These are phyloP conservation scores for Chrysochromulina tobinii DNA, from an alignment of 78 protist genomes.

Conservation along the genomic window DNA sequence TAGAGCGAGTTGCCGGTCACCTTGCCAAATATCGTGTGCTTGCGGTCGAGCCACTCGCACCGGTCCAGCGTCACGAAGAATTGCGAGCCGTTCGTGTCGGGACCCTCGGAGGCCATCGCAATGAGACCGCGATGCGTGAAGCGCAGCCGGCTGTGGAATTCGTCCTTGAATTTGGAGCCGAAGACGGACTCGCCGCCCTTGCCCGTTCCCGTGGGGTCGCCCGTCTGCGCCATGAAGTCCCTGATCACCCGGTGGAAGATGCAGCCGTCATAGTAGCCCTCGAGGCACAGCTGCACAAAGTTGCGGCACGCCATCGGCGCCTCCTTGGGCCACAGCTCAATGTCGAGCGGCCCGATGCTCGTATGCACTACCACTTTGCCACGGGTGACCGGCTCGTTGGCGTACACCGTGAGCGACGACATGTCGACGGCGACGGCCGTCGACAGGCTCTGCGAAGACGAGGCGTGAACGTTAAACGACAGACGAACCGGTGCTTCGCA, in stretches of 20 bases:
- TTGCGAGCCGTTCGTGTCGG: conserved; percentile 78
- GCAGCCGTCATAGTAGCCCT: conserved; percentile 83
- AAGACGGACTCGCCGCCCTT: conserved; percentile 84
- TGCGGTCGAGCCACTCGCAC: conserved; percentile 60
- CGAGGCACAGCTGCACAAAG: conserved; percentile 80
- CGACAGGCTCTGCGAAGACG: no score
- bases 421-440: no score
- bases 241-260: conserved; percentile 86
- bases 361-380: conserved; percentile 89
- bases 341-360: conserved; percentile 79
- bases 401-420: neutral
- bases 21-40: conserved; percentile 73
- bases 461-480: no score
- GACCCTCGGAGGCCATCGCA: conserved; percentile 61
- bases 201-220: conserved; percentile 93
- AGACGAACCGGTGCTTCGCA: no score
- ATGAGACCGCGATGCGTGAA: conserved; percentile 70
- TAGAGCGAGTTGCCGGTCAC: conserved; percentile 79
- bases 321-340: conserved; percentile 93
- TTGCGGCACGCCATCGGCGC: conserved; percentile 81
- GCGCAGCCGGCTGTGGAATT: conserved; percentile 75
- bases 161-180: conserved; percentile 75
- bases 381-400: conserved; percentile 77
- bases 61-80: conserved; percentile 82
- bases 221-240: conserved; percentile 84